Percentiles rank a stretch among this genome's conserved stretches.
Conservation (phyloP, 345 rosid species). For the Rhodomyrtus tomentosa region DNA sequence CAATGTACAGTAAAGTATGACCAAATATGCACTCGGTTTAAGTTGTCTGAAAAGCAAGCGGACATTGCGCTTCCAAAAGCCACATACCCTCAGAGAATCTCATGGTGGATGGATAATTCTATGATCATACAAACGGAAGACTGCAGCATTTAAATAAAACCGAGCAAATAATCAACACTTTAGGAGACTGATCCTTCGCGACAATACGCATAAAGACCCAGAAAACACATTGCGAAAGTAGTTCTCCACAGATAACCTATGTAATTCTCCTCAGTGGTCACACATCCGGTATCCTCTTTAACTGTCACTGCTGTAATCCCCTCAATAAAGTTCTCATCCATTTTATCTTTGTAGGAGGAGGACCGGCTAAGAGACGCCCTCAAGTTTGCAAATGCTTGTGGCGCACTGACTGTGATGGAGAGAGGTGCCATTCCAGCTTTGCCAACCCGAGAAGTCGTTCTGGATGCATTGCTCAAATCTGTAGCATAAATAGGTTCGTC, state of each 20-base stretch:
- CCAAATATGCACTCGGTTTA: neutral
- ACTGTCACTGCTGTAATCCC: neutral
- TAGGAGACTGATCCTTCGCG: neutral
- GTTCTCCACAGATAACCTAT: neutral
- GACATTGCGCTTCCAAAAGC: neutral
- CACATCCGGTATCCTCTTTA: neutral
- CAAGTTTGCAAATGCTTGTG: slow-evolving; percentile 81
- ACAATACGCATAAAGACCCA: neutral
- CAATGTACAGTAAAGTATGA: neutral
- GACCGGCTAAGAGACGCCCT: slow-evolving; percentile 60
- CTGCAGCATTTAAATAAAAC: neutral
- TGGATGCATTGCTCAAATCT: slow-evolving; percentile 29
- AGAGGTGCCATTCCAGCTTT: slow-evolving; percentile 94
- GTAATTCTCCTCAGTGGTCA: neutral
- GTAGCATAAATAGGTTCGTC: slow-evolving; percentile 11
- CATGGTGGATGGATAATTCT: neutral
- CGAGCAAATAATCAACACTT: neutral
- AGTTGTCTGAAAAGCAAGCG: neutral
- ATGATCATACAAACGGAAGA: neutral
- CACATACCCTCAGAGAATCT: neutral
- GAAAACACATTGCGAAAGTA: neutral
- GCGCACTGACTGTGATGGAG: slow-evolving; percentile 79
- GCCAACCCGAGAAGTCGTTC: slow-evolving; percentile 71
- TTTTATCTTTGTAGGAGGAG: slow-evolving; percentile 42
- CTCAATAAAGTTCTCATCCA: neutral